A percentile compares a stretch with the other conserved stretches of the same genome.
Conservation (phyloP, 2,329 filamentous ascomycete genomes). For the Fusarium hostae region DNA sequence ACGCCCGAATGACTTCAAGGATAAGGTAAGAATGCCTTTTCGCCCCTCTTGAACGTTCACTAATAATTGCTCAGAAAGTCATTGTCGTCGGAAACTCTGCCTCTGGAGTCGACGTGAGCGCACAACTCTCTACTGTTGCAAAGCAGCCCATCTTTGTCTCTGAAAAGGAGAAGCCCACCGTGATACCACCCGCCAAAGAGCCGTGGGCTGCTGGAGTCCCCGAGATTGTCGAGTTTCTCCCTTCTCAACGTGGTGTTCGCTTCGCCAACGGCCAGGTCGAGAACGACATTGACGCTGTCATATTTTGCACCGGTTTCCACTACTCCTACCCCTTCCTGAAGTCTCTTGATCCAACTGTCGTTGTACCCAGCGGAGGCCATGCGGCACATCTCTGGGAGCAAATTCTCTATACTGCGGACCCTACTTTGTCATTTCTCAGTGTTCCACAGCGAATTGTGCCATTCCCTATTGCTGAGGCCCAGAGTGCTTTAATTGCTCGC, state of each 20-base stretch:
- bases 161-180: constrained; percentile 55
- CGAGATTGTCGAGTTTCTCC: constrained; percentile 60
- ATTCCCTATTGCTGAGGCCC: constrained; percentile 76
- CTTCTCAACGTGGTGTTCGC: constrained; percentile 61
- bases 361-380: constrained; percentile 69
- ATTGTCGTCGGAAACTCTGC: constrained; percentile 75
- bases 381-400: constrained; percentile 78
- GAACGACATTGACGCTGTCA: constrained; percentile 72
- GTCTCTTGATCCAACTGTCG: constrained; percentile 57
- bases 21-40: constrained; percentile 42
- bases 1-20: constrained; percentile 49
- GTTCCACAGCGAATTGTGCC: constrained; percentile 77
- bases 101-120: constrained; percentile 76
- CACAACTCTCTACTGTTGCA: constrained; percentile 68
- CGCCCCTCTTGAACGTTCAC: not conserved
- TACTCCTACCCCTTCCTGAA: constrained; percentile 80
- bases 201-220: constrained; percentile 51
- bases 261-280: constrained; percentile 74
- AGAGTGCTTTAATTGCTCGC: constrained; percentile 73
- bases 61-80: constrained; percentile 65
- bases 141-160: constrained; percentile 65
- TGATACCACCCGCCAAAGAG: constrained; percentile 41
- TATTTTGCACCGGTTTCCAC: constrained; percentile 90
- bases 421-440: constrained; percentile 73
- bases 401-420: constrained; percentile 72